A percentile compares a stretch with the other conserved stretches of the same genome.
These are phyloP conservation scores for Kwoniella shandongensis DNA, from an alignment of 768 basidiomycete species.

Conservation along the genomic window DNA sequence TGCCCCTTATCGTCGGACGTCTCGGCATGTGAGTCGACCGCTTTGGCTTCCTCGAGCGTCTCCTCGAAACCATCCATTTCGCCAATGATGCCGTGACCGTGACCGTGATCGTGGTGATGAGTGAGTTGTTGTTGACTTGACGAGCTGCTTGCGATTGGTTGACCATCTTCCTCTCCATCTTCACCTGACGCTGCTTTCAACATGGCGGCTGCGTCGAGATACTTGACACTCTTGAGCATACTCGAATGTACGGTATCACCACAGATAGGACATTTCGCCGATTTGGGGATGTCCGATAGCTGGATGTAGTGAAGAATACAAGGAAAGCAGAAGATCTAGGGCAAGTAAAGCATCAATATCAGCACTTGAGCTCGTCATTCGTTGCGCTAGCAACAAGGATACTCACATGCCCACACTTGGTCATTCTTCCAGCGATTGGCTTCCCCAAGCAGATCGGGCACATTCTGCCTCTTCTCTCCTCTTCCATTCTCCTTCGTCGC, in stretches of 20 bases:
- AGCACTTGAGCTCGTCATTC: too few species aligned
- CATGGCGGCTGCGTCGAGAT: constrained; percentile 65
- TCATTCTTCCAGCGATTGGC: constrained; percentile 78
- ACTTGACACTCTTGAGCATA: constrained; percentile 90
- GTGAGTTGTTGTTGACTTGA: not conserved
- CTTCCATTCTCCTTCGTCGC: constrained; percentile 53
- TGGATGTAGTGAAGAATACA: constrained; percentile 89
- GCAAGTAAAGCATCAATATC: not conserved
- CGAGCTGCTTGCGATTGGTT: not conserved
- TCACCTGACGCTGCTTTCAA: constrained; percentile 29
- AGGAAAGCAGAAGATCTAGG: constrained; percentile 86
- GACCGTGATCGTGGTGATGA: constrained; percentile 17
- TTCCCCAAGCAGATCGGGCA: constrained; percentile 96
- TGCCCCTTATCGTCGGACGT: constrained; percentile 33
- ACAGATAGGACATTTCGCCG: constrained; percentile 93
- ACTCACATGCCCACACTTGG: constrained; percentile 96
- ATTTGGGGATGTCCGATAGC: constrained; percentile 76
- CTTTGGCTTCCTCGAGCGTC: constrained; percentile 14
- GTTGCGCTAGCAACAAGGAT: too few species aligned
- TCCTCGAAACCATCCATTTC: constrained; percentile 47
- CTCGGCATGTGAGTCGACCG: constrained; percentile 11
- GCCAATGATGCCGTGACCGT: constrained; percentile 29
- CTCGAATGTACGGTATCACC: constrained; percentile 86
- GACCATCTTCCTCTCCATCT: constrained; percentile 25
- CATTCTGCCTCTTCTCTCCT: constrained; percentile 66